These are phyloP conservation scores for Naematelia encephala DNA, from an alignment of 768 basidiomycete species.

Conservation along the genomic window DNA sequence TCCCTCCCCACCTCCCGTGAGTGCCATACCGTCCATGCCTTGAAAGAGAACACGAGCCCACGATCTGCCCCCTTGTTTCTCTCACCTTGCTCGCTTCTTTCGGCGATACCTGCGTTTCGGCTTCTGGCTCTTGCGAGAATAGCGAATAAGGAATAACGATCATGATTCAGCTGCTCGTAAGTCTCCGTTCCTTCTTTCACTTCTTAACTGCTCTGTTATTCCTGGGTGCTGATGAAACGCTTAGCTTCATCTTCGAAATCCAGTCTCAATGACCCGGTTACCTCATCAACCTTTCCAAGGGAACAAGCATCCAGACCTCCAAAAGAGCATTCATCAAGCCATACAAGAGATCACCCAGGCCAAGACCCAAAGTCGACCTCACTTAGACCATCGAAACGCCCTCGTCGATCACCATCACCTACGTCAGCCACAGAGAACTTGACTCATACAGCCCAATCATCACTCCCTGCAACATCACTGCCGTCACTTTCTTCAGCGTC, in stretches of 20 bases:
- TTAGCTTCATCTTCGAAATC: neutral
- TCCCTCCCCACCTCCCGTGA: slow-evolving; percentile 1
- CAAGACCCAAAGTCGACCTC: slow-evolving; percentile 9
- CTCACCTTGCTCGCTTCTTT: neutral
- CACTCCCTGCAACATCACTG: slow-evolving; percentile 17
- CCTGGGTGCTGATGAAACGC: too few species aligned
- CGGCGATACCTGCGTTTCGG: neutral
- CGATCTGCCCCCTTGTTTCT: slow-evolving; percentile 23
- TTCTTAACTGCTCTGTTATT: neutral
- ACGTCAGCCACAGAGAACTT: slow-evolving; percentile 18
- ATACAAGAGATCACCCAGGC: neutral
- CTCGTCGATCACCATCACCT: slow-evolving; percentile 3
- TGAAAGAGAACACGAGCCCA: slow-evolving; percentile 32
- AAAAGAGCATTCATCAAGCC: too few species aligned
- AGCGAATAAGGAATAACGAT: neutral
- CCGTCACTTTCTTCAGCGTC: neutral
- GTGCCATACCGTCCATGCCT: slow-evolving; percentile 28
- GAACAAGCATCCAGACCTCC: too few species aligned
- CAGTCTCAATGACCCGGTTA: neutral
- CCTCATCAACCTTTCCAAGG: too few species aligned
- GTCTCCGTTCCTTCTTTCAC: neutral
- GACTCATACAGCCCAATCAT: slow-evolving; percentile 34
- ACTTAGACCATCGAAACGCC: slow-evolving; percentile 7
- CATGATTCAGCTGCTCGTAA: neutral
- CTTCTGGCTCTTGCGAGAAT: neutral